Percentiles rank a stretch among this genome's conserved stretches.
phyloP scores from a whole-genome alignment of 305 asterid species.

The Fraxinus paxiana region DNA sequence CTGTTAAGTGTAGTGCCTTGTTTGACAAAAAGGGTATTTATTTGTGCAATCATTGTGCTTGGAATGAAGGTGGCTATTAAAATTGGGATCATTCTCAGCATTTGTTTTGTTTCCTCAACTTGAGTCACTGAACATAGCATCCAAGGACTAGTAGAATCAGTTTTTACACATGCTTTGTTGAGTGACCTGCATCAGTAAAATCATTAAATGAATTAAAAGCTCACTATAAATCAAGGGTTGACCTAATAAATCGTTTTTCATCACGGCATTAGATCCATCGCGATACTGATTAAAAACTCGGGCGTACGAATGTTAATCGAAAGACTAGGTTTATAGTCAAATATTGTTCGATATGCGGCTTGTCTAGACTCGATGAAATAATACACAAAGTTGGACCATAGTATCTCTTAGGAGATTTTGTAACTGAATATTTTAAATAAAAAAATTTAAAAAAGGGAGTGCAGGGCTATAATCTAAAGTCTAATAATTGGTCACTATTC shows the following conservation, averaged over 20 bases:
- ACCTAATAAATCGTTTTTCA: neutral
- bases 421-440: too few relatives aligned
- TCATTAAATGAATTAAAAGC: neutral
- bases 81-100: constrained; percentile 81
- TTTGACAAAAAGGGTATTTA: constrained; percentile 70
- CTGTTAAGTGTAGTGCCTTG: constrained; percentile 80
- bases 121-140: constrained; percentile 70
- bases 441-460: neutral
- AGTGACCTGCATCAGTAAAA: constrained; percentile 48
- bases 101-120: constrained; percentile 90
- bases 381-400: neutral
- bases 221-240: too few relatives aligned
- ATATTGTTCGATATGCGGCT: neutral
- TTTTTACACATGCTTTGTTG: constrained; percentile 63
- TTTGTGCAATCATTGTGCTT: constrained; percentile 84
- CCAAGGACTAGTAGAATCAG: constrained; percentile 58
- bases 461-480: neutral
- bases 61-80: constrained; percentile 65
- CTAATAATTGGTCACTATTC: neutral
- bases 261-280: neutral
- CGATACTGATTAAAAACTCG: neutral
- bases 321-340: neutral
- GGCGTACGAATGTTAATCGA: neutral
- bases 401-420: neutral
- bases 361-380: neutral